Percentiles rank a stretch among this genome's conserved stretches.
Evolutionary conservation across 179 eudicot genomes (phyloP).

Genomic region (Heliamphora pulchella): DNA sequence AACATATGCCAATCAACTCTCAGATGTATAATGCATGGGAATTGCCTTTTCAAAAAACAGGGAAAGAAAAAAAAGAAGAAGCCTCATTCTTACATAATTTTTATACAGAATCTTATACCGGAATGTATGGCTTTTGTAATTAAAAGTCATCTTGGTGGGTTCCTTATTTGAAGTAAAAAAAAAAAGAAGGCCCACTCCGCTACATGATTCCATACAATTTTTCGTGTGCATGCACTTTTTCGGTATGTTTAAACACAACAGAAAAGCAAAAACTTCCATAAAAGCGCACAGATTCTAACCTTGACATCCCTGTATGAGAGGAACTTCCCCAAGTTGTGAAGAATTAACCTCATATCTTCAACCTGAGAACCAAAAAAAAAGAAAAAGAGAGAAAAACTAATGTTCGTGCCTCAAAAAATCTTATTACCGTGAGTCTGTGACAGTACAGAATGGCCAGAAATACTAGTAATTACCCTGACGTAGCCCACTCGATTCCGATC

Average conservation of each 20-base stretch:
- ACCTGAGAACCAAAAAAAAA: constrained; percentile 41
- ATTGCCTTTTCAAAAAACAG: background rate
- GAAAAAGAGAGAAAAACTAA: too few relatives aligned
- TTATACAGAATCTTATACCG: background rate
- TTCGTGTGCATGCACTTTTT: too few relatives aligned
- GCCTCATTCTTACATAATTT: background rate
- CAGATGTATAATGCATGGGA: background rate
- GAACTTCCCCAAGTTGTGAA: constrained; percentile 82
- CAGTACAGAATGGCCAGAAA: background rate
- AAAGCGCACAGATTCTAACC: constrained; percentile 34
- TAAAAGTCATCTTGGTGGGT: background rate
- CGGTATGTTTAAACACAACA: background rate
- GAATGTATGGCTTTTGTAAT: background rate
- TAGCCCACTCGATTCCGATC: constrained; percentile 89
- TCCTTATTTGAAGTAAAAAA: background rate
- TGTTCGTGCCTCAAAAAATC: background rate
- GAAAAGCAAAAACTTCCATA: background rate
- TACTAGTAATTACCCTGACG: constrained; percentile 56
- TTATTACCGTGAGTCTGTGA: background rate
- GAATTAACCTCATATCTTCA: constrained; percentile 80
- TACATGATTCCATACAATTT: background rate
- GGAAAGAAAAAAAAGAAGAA: too few relatives aligned
- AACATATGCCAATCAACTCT: background rate
- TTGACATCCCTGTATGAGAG: constrained; percentile 86
- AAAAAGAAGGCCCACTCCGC: background rate